Conservation (phyloP, 176 grass and related monocot species). For the Phragmites australis region DNA sequence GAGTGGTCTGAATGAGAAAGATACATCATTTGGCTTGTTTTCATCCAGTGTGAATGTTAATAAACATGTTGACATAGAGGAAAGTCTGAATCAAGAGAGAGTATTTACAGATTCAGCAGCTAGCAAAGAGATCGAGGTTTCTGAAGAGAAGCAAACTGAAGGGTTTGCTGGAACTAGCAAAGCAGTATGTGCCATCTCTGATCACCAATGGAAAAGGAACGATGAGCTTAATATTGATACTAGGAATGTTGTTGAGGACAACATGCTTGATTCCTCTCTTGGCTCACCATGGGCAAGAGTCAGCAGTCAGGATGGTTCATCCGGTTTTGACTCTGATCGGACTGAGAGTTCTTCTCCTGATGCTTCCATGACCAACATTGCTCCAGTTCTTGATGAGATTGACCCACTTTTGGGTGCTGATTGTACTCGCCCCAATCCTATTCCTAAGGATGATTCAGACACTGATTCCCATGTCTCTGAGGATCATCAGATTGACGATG, state of each 20-base stretch:
- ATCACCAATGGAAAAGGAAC: neutral
- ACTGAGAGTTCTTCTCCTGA: constrained; percentile 76
- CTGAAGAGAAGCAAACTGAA: constrained; percentile 31
- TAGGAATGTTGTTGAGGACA: constrained; percentile 33
- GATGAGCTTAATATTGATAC: constrained; percentile 25
- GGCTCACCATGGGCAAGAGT: constrained; percentile 68
- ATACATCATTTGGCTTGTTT: constrained; percentile 30
- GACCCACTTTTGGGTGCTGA: constrained; percentile 65
- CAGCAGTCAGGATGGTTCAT: constrained; percentile 57
- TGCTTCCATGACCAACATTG: constrained; percentile 75
- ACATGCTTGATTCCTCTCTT: constrained; percentile 46
- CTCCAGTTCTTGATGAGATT: constrained; percentile 84
- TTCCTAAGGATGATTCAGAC: constrained; percentile 49
- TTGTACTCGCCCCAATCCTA: constrained; percentile 37
- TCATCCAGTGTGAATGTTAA: constrained; percentile 32
- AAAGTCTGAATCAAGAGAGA: constrained; percentile 32
- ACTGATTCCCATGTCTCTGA: constrained; percentile 56
- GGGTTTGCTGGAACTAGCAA: constrained; percentile 29
- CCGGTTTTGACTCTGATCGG: constrained; percentile 75
- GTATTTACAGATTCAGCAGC: constrained; percentile 14
- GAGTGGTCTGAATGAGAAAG: constrained; percentile 32
- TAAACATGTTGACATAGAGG: constrained; percentile 26
- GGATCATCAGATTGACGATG: constrained; percentile 59
- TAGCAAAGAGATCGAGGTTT: constrained; percentile 22
- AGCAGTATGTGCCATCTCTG: constrained; percentile 3